Percentiles rank a stretch among this genome's conserved stretches.
Evolutionary conservation across 768 basidiomycete species (phyloP).

Genomic region (Pleurotus ostreatus): DNA sequence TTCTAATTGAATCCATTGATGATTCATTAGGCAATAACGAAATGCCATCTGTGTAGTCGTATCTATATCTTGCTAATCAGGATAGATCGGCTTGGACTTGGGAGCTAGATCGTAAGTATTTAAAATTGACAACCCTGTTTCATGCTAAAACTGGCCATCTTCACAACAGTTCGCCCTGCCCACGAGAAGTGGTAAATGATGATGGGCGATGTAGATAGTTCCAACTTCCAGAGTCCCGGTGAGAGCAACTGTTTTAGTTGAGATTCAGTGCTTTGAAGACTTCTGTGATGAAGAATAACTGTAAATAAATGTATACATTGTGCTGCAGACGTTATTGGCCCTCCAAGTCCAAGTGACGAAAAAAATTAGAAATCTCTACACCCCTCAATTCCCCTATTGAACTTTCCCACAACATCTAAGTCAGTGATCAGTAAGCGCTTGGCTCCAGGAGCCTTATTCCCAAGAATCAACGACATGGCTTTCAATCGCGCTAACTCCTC

Average conservation of each 20-base stretch:
- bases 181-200: conserved; percentile 38
- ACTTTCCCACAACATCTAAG: not conserved
- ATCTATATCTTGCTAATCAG: conserved; percentile 63
- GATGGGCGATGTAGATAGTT: not conserved
- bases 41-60: conserved; percentile 40
- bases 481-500: conserved; percentile 8
- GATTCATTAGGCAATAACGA: not conserved
- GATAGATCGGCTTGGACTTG: conserved; percentile 73
- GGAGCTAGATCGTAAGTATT: conserved; percentile 69
- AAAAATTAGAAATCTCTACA: no score
- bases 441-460: not conserved
- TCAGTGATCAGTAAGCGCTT: not conserved
- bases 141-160: not conserved
- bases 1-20: not conserved
- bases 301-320: no score
- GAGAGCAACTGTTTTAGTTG: no score
- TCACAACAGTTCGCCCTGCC: conserved; percentile 35
- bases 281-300: no score
- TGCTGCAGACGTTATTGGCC: no score
- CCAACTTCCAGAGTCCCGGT: no score
- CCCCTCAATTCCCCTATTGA: no score
- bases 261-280: no score
- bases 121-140: not conserved
- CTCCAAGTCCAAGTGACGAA: no score
- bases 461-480: not conserved